Conservation (phyloP, 306 rosid species). For the Comarum palustre region DNA sequence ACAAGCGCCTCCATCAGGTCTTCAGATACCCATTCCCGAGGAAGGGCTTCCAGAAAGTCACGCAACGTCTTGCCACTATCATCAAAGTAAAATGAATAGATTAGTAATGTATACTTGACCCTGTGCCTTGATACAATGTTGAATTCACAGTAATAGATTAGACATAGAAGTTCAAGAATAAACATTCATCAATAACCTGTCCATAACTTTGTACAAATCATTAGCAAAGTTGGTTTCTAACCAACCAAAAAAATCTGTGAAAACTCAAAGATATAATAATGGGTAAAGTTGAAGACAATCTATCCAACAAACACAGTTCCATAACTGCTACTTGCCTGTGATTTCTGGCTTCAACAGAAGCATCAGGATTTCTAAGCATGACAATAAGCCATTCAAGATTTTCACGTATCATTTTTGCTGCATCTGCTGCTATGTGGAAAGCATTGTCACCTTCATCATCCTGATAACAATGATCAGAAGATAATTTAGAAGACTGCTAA, state of each 20-base stretch:
- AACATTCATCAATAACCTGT: neutral
- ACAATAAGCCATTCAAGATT: conserved; percentile 91
- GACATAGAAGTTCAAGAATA: conserved; percentile 13
- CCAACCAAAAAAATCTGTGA: neutral
- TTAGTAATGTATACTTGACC: conserved; percentile 6
- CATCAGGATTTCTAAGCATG: conserved; percentile 79
- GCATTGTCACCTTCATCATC: conserved; percentile 97
- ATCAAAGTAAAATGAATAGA: conserved; percentile 30
- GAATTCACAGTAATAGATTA: neutral
- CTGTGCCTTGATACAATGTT: conserved; percentile 14
- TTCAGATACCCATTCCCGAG: conserved; percentile 93
- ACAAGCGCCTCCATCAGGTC: conserved; percentile 88
- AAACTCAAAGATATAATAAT: conserved; percentile 5
- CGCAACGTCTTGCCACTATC: conserved; percentile 87
- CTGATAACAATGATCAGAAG: conserved; percentile 40
- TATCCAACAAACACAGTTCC: conserved; percentile 8
- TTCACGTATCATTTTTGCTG: conserved; percentile 94
- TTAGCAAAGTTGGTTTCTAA: neutral
- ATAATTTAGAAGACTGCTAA: neutral
- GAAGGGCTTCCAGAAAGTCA: conserved; percentile 87
- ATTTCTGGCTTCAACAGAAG: conserved; percentile 84
- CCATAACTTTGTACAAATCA: neutral
- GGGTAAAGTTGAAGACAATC: conserved; percentile 8
- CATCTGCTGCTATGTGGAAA: conserved; percentile 93
- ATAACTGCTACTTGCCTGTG: conserved; percentile 61